These are phyloP conservation scores for Coemansia sp. DNA, from an alignment of 192 early-diverging fungal genomes.

Conservation along the genomic window DNA sequence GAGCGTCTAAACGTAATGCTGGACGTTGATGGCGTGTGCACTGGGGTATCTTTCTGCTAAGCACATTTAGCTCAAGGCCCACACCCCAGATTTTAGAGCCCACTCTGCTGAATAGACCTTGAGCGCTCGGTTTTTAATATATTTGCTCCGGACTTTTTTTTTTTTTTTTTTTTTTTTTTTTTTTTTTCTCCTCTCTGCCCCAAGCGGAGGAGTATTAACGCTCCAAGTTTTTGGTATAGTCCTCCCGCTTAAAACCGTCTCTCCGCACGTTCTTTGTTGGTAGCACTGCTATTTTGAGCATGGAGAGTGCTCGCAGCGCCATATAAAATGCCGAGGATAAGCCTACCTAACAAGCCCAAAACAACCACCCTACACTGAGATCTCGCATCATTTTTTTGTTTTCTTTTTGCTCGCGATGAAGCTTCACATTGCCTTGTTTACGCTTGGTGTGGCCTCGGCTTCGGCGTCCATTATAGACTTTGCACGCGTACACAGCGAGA, in stretches of 20 bases:
- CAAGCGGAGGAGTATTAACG: background rate
- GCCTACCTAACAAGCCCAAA: background rate
- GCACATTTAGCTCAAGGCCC: background rate
- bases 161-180: background rate
- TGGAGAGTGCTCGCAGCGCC: background rate
- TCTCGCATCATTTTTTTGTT: background rate
- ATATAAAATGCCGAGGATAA: background rate
- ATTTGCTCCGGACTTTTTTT: background rate
- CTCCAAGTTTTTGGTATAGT: background rate
- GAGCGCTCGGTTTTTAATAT: background rate
- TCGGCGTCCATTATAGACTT: background rate
- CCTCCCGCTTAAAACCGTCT: background rate
- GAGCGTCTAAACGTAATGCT: slow-evolving; percentile 26
- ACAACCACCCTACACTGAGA: no score
- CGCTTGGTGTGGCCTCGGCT: background rate
- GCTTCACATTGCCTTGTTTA: background rate
- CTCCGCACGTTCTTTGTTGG: background rate
- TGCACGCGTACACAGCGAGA: background rate
- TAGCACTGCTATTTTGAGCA: background rate
- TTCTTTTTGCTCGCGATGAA: background rate
- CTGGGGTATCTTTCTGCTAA: slow-evolving; percentile 10
- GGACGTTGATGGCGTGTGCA: slow-evolving; percentile 17
- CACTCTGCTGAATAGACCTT: background rate
- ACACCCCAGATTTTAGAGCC: background rate
- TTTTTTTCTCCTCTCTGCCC: background rate